These are phyloP conservation scores for Myriosclerotinia duriaeana DNA, from an alignment of 2,329 filamentous ascomycete species.

Conservation along the genomic window DNA sequence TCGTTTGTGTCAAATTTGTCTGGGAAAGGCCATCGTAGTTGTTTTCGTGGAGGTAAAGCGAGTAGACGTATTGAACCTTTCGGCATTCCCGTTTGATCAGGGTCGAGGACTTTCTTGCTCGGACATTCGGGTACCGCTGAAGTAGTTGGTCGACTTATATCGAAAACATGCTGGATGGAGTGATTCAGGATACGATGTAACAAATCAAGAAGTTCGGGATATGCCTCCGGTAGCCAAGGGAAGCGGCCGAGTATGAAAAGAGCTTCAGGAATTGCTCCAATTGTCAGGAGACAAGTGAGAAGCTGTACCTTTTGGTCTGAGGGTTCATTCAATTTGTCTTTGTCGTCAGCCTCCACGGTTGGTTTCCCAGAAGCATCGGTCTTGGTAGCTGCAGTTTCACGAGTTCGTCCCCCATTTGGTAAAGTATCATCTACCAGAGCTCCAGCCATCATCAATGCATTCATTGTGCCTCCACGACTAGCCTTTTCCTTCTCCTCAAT, in stretches of 20 bases:
- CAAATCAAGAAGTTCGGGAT: constrained; percentile 75
- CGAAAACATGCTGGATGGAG: constrained; percentile 74
- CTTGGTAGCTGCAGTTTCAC: constrained; percentile 56
- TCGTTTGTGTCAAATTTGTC: constrained; percentile 76
- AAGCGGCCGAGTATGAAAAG: constrained; percentile 90
- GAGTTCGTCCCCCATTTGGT: constrained; percentile 46
- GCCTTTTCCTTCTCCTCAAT: constrained; percentile 75
- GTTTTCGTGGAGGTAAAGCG: constrained; percentile 61
- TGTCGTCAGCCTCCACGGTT: constrained; percentile 48
- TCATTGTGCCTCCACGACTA: constrained; percentile 66
- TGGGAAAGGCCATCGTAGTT: constrained; percentile 79
- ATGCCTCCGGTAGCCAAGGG: constrained; percentile 85
- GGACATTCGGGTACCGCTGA: constrained; percentile 48
- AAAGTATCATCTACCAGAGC: constrained; percentile 80
- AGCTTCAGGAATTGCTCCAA: constrained; percentile 89
- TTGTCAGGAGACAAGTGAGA: constrained; percentile 80
- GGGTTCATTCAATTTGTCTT: constrained; percentile 63
- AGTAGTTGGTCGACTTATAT: constrained; percentile 38
- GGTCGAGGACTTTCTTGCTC: constrained; percentile 50
- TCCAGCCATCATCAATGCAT: constrained; percentile 84
- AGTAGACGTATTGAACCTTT: constrained; percentile 67
- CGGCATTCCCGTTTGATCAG: constrained; percentile 65
- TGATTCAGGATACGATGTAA: constrained; percentile 84
- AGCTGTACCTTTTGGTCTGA: constrained; percentile 85
- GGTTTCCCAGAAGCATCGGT: constrained; percentile 48